Percentiles rank a stretch among this genome's conserved stretches.
These are phyloP conservation scores for Hirsutella rhossiliensis DNA, from an alignment of 2,329 filamentous ascomycete species.

Conservation along the genomic window DNA sequence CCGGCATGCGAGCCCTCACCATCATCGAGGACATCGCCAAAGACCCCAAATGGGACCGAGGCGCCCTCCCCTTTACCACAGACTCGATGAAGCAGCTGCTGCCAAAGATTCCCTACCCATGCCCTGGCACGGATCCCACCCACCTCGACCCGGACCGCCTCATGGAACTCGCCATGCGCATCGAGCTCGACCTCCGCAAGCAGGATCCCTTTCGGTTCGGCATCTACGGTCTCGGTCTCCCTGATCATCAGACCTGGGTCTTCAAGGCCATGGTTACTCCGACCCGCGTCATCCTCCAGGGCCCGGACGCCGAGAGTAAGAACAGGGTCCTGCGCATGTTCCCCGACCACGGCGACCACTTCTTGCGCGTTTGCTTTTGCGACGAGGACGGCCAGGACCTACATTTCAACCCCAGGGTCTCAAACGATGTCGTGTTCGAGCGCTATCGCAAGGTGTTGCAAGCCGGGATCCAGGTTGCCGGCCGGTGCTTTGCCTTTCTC, in stretches of 20 bases:
- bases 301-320: conserved; percentile 53
- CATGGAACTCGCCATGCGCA: conserved; percentile 22
- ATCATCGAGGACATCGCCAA: conserved; percentile 23
- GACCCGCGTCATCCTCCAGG: conserved; percentile 40
- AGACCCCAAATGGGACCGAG: conserved; percentile 11
- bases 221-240: conserved; percentile 14
- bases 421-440: conserved; percentile 34
- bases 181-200: conserved; percentile 24
- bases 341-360: conserved; percentile 44
- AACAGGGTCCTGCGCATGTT: conserved; percentile 64
- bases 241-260: conserved; percentile 33
- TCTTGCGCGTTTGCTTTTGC: conserved; percentile 58
- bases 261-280: conserved; percentile 49
- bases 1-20: conserved; percentile 32
- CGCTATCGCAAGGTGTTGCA: conserved; percentile 51
- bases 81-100: conserved; percentile 42
- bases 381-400: conserved; percentile 62
- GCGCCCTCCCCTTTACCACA: conserved; percentile 30
- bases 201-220: conserved; percentile 11
- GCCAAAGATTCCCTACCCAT: conserved; percentile 39
- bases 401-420: conserved; percentile 38
- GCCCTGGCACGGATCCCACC: conserved; percentile 32
- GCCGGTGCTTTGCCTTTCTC: conserved; percentile 51
- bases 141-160: conserved; percentile 29
- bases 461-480: conserved; percentile 50